Base-by-base conservation (phyloP, 345 rosid genomes). In the Eucalyptus erythrocorys region DNA sequence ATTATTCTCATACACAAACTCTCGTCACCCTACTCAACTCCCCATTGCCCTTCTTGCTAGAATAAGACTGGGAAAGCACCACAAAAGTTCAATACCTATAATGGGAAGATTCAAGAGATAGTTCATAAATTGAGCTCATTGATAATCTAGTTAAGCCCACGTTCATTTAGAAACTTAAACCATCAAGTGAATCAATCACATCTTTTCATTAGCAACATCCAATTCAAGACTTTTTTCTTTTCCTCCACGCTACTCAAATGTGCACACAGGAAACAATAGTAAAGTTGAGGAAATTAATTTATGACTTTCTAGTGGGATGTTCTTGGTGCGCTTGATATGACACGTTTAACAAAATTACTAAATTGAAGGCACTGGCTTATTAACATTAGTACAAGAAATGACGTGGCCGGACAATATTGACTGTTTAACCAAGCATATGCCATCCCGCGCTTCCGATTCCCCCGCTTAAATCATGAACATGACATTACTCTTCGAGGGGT, bases 381-480 rank as follows among this genome's bases (percentile, higher is more conserved):
- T 6, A 66, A 32, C 4, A 15, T 32, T 66, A 32, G 22, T 32
- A 66, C 3, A 66, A n/a, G 1, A 66, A 66, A 66, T 2, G 21
- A 32, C 0, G 2, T 0, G 10, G 19, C 37, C 8, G 1, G 3
- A 66, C 17, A 15, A n/a, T 66, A 66, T 66, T 2, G 2, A 66
- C 2, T 64, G n/a, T 6, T 13, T 64, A 64, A 30, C n/a, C 7
- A 57, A 26, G 14, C 4, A 3, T 26, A 26, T 57, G 66, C 8
- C 37, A 14, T 64, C 10, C 16, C 2, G 1, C 76, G 10, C 76
- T 64, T 64, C 37, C 19, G 7, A n/a, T n/a, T 64, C 5, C 0
- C 40, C 9, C 2, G 79, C 40, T 66, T 32, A 32, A n/a, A 66
- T 66, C 21, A 32, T 15, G 22, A n/a, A 32, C 11, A 16, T 3